phyloP scores from a whole-genome alignment of 2,329 filamentous ascomycete genomes.

The Colletotrichum brevisporum region DNA sequence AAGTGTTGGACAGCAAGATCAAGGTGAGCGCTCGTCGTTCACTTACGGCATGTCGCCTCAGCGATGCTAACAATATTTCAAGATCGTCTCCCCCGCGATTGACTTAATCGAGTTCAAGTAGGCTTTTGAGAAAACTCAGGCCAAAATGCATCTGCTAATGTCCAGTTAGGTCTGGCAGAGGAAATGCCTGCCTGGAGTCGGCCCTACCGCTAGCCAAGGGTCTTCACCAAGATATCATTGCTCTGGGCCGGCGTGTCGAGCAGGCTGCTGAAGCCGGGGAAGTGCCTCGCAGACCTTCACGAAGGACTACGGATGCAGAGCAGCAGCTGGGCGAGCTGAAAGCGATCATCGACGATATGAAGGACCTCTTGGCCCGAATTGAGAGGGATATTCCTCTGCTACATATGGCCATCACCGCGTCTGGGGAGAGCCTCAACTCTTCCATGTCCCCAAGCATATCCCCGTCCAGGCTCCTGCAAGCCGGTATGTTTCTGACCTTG shows the following conservation, averaged over 20 bases:
- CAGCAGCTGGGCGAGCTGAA: slow-evolving; percentile 76
- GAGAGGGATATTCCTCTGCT: slow-evolving; percentile 93
- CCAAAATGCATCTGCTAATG: slow-evolving; percentile 39
- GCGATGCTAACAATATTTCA: not conserved
- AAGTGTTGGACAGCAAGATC: slow-evolving; percentile 87
- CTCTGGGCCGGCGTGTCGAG: slow-evolving; percentile 81
- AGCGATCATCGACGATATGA: slow-evolving; percentile 81
- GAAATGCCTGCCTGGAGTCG: slow-evolving; percentile 79
- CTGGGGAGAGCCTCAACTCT: slow-evolving; percentile 87
- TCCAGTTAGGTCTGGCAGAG: slow-evolving; percentile 62
- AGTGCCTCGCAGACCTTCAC: slow-evolving; percentile 58
- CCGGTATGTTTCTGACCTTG: slow-evolving; percentile 89
- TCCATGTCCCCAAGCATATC: slow-evolving; percentile 87
- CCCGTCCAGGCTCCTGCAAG: slow-evolving; percentile 90
- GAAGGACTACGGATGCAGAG: slow-evolving; percentile 60
- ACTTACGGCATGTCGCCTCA: too few species aligned
- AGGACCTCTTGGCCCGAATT: slow-evolving; percentile 80
- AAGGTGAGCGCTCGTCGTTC: slow-evolving; percentile 63
- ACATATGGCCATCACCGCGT: slow-evolving; percentile 94
- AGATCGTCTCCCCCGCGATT: slow-evolving; percentile 89
- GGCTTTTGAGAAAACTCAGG: slow-evolving; percentile 41
- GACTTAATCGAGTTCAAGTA: slow-evolving; percentile 93
- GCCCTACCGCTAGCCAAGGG: slow-evolving; percentile 87
- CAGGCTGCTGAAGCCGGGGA: slow-evolving; percentile 77
- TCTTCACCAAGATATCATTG: slow-evolving; percentile 86